Evolutionary conservation across 2,329 filamentous ascomycete species (phyloP).

Genomic region (Diaporthe batatas): DNA sequence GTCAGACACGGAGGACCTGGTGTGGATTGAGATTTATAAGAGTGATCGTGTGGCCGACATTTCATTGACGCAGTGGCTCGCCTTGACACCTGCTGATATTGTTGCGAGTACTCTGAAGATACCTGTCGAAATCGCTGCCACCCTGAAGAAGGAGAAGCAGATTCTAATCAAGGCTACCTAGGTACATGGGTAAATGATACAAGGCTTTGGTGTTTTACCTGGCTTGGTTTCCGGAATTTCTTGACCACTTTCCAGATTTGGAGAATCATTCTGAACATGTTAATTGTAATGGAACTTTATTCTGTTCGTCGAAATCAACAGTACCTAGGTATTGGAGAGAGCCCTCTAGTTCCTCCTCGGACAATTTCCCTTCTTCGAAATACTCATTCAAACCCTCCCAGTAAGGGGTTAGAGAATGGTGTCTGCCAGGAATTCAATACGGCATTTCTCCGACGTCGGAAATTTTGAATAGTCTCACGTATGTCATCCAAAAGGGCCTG

Average conservation of each 20-base stretch:
- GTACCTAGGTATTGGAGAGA: too few relatives aligned
- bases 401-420: too few relatives aligned
- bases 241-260: neutral
- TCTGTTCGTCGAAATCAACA: too few relatives aligned
- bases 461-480: too few relatives aligned
- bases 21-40: constrained; percentile 80
- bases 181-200: neutral
- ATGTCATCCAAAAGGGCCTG: too few relatives aligned
- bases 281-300: neutral
- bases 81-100: constrained; percentile 73
- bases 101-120: constrained; percentile 73
- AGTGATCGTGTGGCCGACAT: constrained; percentile 77
- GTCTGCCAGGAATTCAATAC: too few relatives aligned
- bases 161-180: constrained; percentile 55
- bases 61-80: constrained; percentile 76
- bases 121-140: constrained; percentile 65
- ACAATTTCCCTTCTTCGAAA: too few relatives aligned
- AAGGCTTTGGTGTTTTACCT: neutral
- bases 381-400: too few relatives aligned
- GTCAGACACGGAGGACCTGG: constrained; percentile 71
- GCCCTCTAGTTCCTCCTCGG: too few relatives aligned
- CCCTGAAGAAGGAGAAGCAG: constrained; percentile 75
- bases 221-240: neutral
- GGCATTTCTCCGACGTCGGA: too few relatives aligned
- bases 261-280: neutral